A percentile compares a stretch with the other conserved stretches of the same genome.
phyloP scores from a whole-genome alignment of 129 eudicot genomes.

The Apium graveolens region DNA sequence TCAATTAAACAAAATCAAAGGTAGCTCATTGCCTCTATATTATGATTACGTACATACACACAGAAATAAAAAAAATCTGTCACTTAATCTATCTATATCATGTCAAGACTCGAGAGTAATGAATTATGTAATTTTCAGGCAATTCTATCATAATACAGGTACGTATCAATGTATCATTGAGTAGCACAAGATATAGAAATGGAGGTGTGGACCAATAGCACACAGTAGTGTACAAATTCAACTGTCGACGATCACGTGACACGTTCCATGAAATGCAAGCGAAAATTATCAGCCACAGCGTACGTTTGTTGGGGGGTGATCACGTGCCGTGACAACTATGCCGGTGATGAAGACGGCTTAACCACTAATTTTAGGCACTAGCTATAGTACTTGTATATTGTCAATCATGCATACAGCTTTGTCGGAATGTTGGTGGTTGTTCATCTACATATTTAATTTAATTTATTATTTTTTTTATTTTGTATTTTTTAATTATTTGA shows the following conservation, averaged over 20 bases:
- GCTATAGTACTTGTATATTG: neutral
- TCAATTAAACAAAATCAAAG: too few species aligned
- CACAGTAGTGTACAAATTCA: constrained; percentile 1
- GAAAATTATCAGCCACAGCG: neutral
- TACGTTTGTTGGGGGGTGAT: constrained; percentile 13
- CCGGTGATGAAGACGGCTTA: constrained; percentile 37
- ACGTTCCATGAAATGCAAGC: neutral
- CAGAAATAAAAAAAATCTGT: too few species aligned
- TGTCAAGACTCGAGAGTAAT: too few species aligned
- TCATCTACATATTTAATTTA: neutral
- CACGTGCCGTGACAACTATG: constrained; percentile 37
- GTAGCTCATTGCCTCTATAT: too few species aligned
- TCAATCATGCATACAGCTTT: constrained; percentile 12
- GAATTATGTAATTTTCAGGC: neutral
- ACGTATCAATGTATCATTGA: too few species aligned
- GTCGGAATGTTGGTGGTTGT: constrained; percentile 26
- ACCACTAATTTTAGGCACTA: constrained; percentile 13
- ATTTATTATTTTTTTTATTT: too few species aligned
- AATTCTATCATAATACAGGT: neutral
- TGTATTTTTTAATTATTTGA: neutral
- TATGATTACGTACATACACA: too few species aligned
- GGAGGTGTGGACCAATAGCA: neutral
- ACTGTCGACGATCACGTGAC: neutral
- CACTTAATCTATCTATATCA: too few species aligned
- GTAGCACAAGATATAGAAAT: neutral